Conservation (phyloP, 2,329 filamentous ascomycete genomes). For the Leptoxyphium fumago region DNA sequence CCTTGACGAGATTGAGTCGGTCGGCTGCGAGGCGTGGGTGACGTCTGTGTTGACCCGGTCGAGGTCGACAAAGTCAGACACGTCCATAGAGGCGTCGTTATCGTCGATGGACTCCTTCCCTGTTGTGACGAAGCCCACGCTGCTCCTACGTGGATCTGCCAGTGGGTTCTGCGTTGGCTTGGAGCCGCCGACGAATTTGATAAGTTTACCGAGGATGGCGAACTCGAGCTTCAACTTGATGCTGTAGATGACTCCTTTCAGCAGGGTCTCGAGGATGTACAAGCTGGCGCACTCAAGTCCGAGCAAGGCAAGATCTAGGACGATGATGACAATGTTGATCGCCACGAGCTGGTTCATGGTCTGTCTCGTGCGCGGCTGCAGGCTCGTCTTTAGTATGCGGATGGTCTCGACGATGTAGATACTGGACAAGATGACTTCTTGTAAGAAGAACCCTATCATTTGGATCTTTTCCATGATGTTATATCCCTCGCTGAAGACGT, state of each 20-base stretch:
- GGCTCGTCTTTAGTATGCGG: conserved; percentile 8
- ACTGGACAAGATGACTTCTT: conserved; percentile 21
- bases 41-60: conserved; percentile 7
- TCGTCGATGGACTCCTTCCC: not conserved
- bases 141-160: conserved; percentile 6
- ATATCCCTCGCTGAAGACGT: conserved; percentile 24
- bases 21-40: conserved; percentile 6
- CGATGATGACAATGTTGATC: conserved; percentile 25
- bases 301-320: conserved; percentile 21
- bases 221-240: conserved; percentile 23
- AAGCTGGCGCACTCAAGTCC: conserved; percentile 20
- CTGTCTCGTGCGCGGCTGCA: conserved; percentile 10
- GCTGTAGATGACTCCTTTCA: conserved; percentile 23
- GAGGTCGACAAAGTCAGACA: conserved; percentile 9
- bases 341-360: conserved; percentile 22
- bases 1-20: conserved; percentile 5
- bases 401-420: conserved; percentile 19
- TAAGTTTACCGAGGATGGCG: conserved; percentile 16
- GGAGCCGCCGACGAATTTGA: conserved; percentile 12
- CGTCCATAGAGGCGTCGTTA: conserved; percentile 1
- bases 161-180: conserved; percentile 1
- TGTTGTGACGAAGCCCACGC: conserved; percentile 6
- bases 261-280: conserved; percentile 21
- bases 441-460: conserved; percentile 28
- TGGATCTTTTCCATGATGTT: conserved; percentile 31